A percentile compares a stretch with the other conserved stretches of the same genome.
These are phyloP conservation scores for Trichoderma polysporum DNA, from an alignment of 2,329 filamentous ascomycete species.

Conservation along the genomic window DNA sequence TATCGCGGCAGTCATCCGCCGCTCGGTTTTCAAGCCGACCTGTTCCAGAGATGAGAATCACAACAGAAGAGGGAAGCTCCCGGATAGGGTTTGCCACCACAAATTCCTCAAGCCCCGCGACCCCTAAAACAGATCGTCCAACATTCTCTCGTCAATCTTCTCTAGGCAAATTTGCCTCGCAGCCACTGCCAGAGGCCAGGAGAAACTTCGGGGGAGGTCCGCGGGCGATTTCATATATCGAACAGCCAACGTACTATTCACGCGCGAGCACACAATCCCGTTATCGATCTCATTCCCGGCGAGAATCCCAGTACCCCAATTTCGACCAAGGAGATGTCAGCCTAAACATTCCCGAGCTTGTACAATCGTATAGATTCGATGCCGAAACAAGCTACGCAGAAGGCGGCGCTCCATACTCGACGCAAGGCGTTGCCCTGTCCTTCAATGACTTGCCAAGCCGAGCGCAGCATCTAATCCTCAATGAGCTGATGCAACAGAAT, in stretches of 20 bases:
- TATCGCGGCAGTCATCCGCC: conserved; percentile 53
- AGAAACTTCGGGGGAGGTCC: conserved; percentile 55
- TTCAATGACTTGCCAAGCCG: conserved; percentile 86
- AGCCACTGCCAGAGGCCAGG: conserved; percentile 60
- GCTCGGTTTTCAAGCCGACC: conserved; percentile 70
- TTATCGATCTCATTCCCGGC: conserved; percentile 40
- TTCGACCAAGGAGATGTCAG: conserved; percentile 37
- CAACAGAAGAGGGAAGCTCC: conserved; percentile 58
- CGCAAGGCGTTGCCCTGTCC: conserved; percentile 66
- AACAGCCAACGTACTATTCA: conserved; percentile 32
- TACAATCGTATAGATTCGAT: conserved; percentile 40
- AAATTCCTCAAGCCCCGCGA: conserved; percentile 27
- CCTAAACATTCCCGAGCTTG: conserved; percentile 46
- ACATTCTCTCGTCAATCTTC: conserved; percentile 47
- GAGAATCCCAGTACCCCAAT: conserved; percentile 37
- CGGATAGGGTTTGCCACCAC: conserved; percentile 67
- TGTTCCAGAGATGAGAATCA: conserved; percentile 68
- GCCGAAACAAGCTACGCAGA: conserved; percentile 29
- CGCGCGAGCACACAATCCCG: conserved; percentile 33
- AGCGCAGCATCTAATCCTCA: conserved; percentile 82
- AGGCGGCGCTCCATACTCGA: conserved; percentile 48
- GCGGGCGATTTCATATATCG: conserved; percentile 64
- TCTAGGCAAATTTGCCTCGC: conserved; percentile 59
- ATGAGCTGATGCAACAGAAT: conserved; percentile 73
- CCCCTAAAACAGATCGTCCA: conserved; percentile 38